Conservation (phyloP, 768 basidiomycete species). For the Leccinum truebloodii region DNA sequence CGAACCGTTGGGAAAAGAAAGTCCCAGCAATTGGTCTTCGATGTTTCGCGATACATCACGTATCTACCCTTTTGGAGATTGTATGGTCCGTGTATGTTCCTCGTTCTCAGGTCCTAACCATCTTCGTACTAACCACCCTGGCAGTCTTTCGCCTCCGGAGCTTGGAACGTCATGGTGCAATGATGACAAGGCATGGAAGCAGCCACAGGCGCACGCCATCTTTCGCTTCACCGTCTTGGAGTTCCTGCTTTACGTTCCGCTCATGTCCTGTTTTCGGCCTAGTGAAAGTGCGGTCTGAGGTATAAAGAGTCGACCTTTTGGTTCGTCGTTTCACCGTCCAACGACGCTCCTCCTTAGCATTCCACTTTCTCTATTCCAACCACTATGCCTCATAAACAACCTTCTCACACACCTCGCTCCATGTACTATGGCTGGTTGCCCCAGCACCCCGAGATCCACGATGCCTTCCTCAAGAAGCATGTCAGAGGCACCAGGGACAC, state of each 20-base stretch:
- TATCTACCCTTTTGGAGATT: no score
- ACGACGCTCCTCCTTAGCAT: background rate
- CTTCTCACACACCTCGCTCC: background rate
- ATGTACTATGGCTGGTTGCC: conserved; percentile 5
- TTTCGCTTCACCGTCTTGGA: background rate
- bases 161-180: no score
- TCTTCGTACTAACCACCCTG: no score
- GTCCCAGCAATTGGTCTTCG: no score
- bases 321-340: background rate
- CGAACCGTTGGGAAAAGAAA: no score
- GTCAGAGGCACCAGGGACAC: background rate
- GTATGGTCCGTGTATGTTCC: no score
- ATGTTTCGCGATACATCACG: no score
- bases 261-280: background rate
- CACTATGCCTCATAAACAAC: background rate
- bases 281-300: background rate
- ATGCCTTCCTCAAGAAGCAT: background rate
- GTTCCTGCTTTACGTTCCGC: background rate
- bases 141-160: no score
- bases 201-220: no score
- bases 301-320: background rate
- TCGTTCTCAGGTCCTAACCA: no score
- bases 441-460: background rate
- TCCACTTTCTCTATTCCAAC: background rate
- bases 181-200: no score